These are phyloP conservation scores for Sporothrix curviconia DNA, from an alignment of 2,329 filamentous ascomycete species.

Conservation along the genomic window DNA sequence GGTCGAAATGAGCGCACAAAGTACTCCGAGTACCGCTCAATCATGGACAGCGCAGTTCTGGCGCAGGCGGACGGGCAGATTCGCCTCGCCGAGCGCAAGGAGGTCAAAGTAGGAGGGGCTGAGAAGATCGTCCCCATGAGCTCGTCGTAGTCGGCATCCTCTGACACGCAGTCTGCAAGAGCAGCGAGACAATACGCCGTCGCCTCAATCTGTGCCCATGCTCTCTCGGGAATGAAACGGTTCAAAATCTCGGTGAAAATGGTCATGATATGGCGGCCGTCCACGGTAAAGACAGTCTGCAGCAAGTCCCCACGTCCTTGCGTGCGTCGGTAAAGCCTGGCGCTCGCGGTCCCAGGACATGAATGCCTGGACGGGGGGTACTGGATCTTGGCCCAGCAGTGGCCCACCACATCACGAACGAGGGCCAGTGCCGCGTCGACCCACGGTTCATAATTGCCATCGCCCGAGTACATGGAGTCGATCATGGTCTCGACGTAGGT, in stretches of 20 bases:
- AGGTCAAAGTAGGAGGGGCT: constrained; percentile 50
- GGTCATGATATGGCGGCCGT: constrained; percentile 48
- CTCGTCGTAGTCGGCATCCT: constrained; percentile 51
- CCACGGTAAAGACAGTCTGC: constrained; percentile 61
- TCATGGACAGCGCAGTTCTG: constrained; percentile 63
- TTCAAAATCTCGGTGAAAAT: constrained; percentile 52
- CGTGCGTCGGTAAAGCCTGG: constrained; percentile 64
- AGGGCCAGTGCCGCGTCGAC: constrained; percentile 50
- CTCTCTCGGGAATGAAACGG: constrained; percentile 39
- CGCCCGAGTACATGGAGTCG: constrained; percentile 49
- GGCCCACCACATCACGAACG: constrained; percentile 58
- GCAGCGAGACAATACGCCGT: constrained; percentile 58
- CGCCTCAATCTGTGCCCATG: constrained; percentile 56
- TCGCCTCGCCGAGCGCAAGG: constrained; percentile 41
- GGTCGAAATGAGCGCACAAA: constrained; percentile 63
- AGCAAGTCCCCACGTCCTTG: constrained; percentile 75
- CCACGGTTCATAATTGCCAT: constrained; percentile 43
- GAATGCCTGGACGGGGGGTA: constrained; percentile 56
- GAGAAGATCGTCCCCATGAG: constrained; percentile 57
- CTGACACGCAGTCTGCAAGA: constrained; percentile 58
- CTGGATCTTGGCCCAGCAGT: constrained; percentile 62
- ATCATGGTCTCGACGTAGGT: constrained; percentile 64
- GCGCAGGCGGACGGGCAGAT: constrained; percentile 55
- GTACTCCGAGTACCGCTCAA: constrained; percentile 69
- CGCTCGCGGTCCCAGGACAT: constrained; percentile 64